phyloP scores from a whole-genome alignment of 164 flowering plant species.

The Kalanchoe fedtschenkoi region DNA sequence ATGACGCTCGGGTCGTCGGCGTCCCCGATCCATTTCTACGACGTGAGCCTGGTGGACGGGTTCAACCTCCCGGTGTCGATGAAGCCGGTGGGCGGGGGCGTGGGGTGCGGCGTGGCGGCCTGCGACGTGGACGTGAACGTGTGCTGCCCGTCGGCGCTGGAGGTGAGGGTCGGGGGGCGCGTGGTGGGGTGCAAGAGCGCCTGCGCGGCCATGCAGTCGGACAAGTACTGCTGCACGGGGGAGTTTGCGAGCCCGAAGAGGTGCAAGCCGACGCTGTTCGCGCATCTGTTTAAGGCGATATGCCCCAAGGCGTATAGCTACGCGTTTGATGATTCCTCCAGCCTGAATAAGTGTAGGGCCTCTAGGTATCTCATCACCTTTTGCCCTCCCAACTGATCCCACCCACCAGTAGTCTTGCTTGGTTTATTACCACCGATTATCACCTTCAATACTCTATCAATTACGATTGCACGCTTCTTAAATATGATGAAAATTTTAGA shows the following conservation, averaged over 20 bases:
- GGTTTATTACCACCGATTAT: too few species aligned
- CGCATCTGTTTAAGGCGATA: slow-evolving; percentile 35
- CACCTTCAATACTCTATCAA: too few species aligned
- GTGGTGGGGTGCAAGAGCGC: slow-evolving; percentile 44
- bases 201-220: slow-evolving; percentile 36
- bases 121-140: slow-evolving; percentile 35
- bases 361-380: slow-evolving; percentile 75
- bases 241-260: slow-evolving; percentile 25
- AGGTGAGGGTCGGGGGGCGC: slow-evolving; percentile 21
- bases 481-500: too few species aligned
- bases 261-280: slow-evolving; percentile 35
- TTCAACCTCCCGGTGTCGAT: slow-evolving; percentile 43
- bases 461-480: too few species aligned
- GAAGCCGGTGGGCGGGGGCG: slow-evolving; percentile 33
- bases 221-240: slow-evolving; percentile 81
- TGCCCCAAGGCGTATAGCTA: slow-evolving; percentile 89
- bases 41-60: slow-evolving; percentile 63
- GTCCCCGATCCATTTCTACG: slow-evolving; percentile 62
- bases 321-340: slow-evolving; percentile 76
- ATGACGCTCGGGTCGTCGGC: slow-evolving; percentile 51
- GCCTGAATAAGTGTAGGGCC: slow-evolving; percentile 82
- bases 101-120: slow-evolving; percentile 33
- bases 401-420: too few species aligned
- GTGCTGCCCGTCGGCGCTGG: slow-evolving; percentile 38
- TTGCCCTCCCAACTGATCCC: slow-evolving; percentile 66